A percentile compares a stretch with the other conserved stretches of the same genome.
These are phyloP conservation scores for Clarireedia hainanense DNA, from an alignment of 2,329 filamentous ascomycete species.

Conservation along the genomic window DNA sequence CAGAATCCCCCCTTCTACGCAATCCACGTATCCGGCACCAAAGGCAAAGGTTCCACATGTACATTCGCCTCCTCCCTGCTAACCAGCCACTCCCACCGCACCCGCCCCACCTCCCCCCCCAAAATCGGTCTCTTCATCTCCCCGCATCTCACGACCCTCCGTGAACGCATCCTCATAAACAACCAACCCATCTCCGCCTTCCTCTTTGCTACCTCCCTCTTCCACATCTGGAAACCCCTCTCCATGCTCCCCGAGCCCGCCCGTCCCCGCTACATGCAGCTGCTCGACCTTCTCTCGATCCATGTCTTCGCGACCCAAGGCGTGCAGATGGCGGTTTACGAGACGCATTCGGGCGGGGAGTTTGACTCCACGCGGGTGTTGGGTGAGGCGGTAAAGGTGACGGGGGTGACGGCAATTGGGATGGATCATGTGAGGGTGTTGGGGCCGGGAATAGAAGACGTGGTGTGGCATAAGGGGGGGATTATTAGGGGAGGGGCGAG, in stretches of 20 bases:
- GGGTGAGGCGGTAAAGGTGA: slow-evolving; percentile 41
- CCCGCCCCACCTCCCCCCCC: slow-evolving; percentile 12
- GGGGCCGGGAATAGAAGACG: slow-evolving; percentile 52
- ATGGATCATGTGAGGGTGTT: slow-evolving; percentile 59
- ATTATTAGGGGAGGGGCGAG: slow-evolving; percentile 56
- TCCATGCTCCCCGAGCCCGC: slow-evolving; percentile 34
- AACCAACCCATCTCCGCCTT: slow-evolving; percentile 45
- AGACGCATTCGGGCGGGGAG: slow-evolving; percentile 60
- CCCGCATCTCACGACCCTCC: slow-evolving; percentile 55
- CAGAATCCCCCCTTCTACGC: too few relatives aligned
- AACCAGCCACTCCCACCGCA: slow-evolving; percentile 34
- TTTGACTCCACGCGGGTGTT: slow-evolving; percentile 62
- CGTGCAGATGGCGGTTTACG: slow-evolving; percentile 54
- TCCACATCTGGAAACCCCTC: slow-evolving; percentile 45
- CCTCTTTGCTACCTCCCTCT: slow-evolving; percentile 55
- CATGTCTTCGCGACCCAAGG: slow-evolving; percentile 56
- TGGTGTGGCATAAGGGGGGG: slow-evolving; percentile 66
- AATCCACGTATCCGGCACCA: slow-evolving; percentile 62
- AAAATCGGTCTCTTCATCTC: slow-evolving; percentile 55
- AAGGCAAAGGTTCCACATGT: slow-evolving; percentile 65
- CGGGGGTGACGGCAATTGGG: slow-evolving; percentile 54
- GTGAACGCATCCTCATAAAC: slow-evolving; percentile 57
- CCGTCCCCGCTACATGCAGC: slow-evolving; percentile 48
- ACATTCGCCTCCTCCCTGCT: slow-evolving; percentile 57
- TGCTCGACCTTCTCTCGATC: slow-evolving; percentile 55